These are phyloP conservation scores for Starmerella etchellsii DNA, from an alignment of 805 yeast species.

Conservation along the genomic window DNA sequence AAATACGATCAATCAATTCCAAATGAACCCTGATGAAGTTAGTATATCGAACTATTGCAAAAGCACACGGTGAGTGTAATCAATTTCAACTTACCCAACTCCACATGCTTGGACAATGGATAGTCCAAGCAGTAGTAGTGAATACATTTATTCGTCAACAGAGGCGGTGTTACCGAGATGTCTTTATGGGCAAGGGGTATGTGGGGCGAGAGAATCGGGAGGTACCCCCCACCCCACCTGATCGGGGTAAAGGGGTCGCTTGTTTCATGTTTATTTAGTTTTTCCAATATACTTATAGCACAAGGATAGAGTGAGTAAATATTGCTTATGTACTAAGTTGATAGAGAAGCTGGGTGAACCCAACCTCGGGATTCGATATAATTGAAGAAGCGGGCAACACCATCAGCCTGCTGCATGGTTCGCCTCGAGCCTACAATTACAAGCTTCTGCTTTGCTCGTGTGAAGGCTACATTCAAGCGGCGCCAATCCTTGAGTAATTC, in stretches of 20 bases:
- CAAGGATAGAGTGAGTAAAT: too few relatives aligned
- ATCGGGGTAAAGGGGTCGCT: too few relatives aligned
- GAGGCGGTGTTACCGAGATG: background rate
- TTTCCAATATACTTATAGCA: too few relatives aligned
- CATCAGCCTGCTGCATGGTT: conserved; percentile 23
- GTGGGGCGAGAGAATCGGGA: too few relatives aligned
- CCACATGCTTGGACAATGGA: conserved; percentile 16
- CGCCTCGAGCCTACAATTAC: conserved; percentile 67
- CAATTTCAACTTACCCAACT: conserved; percentile 20
- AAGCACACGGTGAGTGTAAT: too few relatives aligned
- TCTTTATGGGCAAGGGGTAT: too few relatives aligned
- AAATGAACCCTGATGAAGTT: conserved; percentile 17
- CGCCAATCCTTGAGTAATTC: conserved; percentile 78
- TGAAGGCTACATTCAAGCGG: conserved; percentile 85
- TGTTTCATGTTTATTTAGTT: too few relatives aligned
- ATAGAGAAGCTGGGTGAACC: conserved; percentile 7
- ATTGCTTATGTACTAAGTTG: too few relatives aligned
- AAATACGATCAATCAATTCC: conserved; percentile 18
- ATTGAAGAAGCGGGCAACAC: conserved; percentile 15
- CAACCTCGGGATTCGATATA: conserved; percentile 11
- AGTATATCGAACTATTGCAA: too few relatives aligned
- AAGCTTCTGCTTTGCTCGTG: conserved; percentile 75
- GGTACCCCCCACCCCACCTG: too few relatives aligned
- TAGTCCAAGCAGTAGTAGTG: background rate
- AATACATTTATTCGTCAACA: background rate